Conservation (phyloP, 2,329 filamentous ascomycete species). For the Ampelomyces quisqualis region DNA sequence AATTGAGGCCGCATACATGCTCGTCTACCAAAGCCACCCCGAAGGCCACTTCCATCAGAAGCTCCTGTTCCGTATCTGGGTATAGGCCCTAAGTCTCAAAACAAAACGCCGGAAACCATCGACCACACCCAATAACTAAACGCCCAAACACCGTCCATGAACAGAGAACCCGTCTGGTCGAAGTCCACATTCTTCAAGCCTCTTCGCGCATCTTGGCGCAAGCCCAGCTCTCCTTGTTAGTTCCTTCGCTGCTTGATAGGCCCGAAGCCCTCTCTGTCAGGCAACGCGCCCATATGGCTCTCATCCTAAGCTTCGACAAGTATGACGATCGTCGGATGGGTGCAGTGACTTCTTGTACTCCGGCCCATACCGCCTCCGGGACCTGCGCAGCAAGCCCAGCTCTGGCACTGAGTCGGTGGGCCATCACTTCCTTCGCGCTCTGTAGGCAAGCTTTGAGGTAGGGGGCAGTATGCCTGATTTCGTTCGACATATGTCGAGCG, state of each 20-base stretch:
- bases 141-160: conserved; percentile 27
- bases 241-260: conserved; percentile 11
- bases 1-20: neutral
- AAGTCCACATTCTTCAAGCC: neutral
- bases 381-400: conserved; percentile 16
- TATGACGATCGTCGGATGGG: conserved; percentile 29
- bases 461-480: neutral
- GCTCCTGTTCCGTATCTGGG: conserved; percentile 6
- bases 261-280: conserved; percentile 24
- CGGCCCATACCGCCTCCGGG: conserved; percentile 24
- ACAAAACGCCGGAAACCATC: too few species aligned
- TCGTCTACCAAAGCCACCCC: neutral
- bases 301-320: conserved; percentile 32
- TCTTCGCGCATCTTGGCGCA: conserved; percentile 18
- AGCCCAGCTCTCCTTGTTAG: conserved; percentile 23
- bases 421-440: conserved; percentile 11
- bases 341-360: conserved; percentile 26
- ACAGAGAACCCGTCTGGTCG: neutral
- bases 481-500: conserved; percentile 4
- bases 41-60: conserved; percentile 4
- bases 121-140: too few species aligned
- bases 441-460: conserved; percentile 4
- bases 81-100: conserved; percentile 9
- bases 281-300: conserved; percentile 34
- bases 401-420: conserved; percentile 8